Evolutionary conservation across 768 basidiomycete genomes (phyloP).

Genomic region (Clitopilus hobsonii): DNA sequence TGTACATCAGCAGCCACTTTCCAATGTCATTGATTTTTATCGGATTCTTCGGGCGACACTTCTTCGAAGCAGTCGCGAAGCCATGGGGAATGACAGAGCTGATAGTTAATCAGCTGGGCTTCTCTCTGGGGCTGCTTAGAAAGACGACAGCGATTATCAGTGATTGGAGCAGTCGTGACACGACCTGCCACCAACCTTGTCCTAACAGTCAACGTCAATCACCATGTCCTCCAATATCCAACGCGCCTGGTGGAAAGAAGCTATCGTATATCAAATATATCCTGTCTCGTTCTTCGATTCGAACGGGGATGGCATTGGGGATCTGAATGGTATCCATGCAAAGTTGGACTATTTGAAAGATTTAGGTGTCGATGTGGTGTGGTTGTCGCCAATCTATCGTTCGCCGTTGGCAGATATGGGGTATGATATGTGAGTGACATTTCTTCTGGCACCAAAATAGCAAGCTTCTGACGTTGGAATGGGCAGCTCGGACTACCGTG

Average conservation of each 20-base stretch:
- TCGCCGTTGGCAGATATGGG: constrained; percentile 72
- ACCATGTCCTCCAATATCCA: neutral
- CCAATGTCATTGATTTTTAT: neutral
- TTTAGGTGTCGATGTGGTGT: constrained; percentile 63
- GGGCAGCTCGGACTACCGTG: constrained; percentile 55
- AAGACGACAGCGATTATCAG: neutral
- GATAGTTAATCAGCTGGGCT: neutral
- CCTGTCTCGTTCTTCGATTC: constrained; percentile 68
- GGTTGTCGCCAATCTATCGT: constrained; percentile 70
- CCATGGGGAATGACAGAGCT: neutral
- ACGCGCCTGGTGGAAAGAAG: constrained; percentile 53
- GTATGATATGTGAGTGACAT: constrained; percentile 51
- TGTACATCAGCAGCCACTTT: neutral
- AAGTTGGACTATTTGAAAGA: constrained; percentile 68
- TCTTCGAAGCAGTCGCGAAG: neutral
- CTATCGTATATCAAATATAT: constrained; percentile 65
- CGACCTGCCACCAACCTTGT: constrained; percentile 1
- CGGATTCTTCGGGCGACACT: neutral
- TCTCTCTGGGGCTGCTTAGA: neutral
- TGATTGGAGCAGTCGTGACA: neutral
- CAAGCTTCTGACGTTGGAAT: neutral
- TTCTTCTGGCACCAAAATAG: neutral
- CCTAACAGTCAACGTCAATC: neutral
- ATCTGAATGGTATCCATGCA: constrained; percentile 58
- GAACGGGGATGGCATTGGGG: constrained; percentile 68